Evolutionary conservation across 2,329 filamentous ascomycete species (phyloP).

Genomic region (Colletotrichum somersetense): DNA sequence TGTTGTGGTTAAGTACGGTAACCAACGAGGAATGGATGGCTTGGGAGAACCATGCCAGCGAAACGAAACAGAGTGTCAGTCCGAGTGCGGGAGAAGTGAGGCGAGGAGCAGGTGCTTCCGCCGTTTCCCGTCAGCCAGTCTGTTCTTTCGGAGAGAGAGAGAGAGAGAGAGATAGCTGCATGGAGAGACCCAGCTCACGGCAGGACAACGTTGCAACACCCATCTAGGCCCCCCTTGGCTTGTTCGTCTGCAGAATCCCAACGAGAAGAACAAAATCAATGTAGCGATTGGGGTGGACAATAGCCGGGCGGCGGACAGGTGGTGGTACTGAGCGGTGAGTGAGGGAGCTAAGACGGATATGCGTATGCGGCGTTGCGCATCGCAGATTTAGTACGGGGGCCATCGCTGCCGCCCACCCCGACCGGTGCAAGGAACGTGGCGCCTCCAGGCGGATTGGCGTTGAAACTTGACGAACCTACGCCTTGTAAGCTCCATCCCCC

Average conservation of each 20-base stretch:
- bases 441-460: slow-evolving; percentile 23
- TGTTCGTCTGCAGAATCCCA: slow-evolving; percentile 34
- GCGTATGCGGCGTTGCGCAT: slow-evolving; percentile 42
- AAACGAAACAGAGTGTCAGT: slow-evolving; percentile 39
- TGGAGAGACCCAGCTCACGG: slow-evolving; percentile 36
- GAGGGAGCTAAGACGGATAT: slow-evolving; percentile 41
- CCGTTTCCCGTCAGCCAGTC: slow-evolving; percentile 4
- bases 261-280: slow-evolving; percentile 23
- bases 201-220: slow-evolving; percentile 34
- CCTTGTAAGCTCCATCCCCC: slow-evolving; percentile 21
- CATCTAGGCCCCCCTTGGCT: slow-evolving; percentile 35
- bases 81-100: slow-evolving; percentile 33
- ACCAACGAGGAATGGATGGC: slow-evolving; percentile 36
- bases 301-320: slow-evolving; percentile 5
- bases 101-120: slow-evolving; percentile 13
- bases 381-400: slow-evolving; percentile 42
- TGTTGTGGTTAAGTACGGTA: slow-evolving; percentile 30
- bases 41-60: slow-evolving; percentile 36
- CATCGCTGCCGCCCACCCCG: slow-evolving; percentile 32
- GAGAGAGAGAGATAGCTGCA: slow-evolving; percentile 29
- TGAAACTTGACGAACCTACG: slow-evolving; percentile 37
- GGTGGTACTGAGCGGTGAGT: slow-evolving; percentile 37
- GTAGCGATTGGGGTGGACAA: slow-evolving; percentile 29
- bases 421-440: slow-evolving; percentile 41
- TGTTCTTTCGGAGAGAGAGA: slow-evolving; percentile 19